Conservation (phyloP, 345 rosid species). For the Citrus australasica region DNA sequence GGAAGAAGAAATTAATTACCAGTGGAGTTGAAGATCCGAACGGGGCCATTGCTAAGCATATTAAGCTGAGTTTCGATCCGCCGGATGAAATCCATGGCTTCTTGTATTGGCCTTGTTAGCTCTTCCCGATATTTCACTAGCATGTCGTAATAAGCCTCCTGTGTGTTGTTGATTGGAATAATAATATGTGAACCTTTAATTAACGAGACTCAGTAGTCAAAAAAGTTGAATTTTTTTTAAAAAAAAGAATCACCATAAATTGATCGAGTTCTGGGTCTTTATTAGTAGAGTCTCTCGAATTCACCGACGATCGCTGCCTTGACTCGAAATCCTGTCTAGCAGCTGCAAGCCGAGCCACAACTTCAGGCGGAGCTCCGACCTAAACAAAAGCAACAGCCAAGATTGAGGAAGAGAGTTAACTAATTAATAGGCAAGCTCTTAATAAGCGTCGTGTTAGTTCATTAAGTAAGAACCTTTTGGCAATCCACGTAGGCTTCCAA, state of each 20-base stretch:
- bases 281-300: conserved; percentile 34
- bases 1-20: conserved; percentile 37
- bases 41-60: conserved; percentile 67
- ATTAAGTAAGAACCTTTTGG: conserved; percentile 59
- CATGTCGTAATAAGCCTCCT: conserved; percentile 98
- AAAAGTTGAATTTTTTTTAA: too few species aligned
- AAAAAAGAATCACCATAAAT: conserved; percentile 67
- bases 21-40: conserved; percentile 67
- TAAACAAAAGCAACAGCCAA: conserved; percentile 24
- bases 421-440: background rate
- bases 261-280: conserved; percentile 98
- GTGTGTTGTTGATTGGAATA: conserved; percentile 5
- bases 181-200: background rate
- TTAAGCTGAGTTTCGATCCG: conserved; percentile 88
- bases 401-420: background rate
- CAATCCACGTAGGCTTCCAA: conserved; percentile 94
- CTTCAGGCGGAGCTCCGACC: conserved; percentile 98
- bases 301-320: conserved; percentile 46
- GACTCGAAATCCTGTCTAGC: conserved; percentile 78
- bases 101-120: conserved; percentile 86
- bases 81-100: conserved; percentile 98
- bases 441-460: background rate
- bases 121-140: conserved; percentile 91
- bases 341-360: conserved; percentile 61
- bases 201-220: background rate